Base-by-base conservation (phyloP, 2,329 filamentous ascomycete species). In the Hypoxylon sp. region DNA sequence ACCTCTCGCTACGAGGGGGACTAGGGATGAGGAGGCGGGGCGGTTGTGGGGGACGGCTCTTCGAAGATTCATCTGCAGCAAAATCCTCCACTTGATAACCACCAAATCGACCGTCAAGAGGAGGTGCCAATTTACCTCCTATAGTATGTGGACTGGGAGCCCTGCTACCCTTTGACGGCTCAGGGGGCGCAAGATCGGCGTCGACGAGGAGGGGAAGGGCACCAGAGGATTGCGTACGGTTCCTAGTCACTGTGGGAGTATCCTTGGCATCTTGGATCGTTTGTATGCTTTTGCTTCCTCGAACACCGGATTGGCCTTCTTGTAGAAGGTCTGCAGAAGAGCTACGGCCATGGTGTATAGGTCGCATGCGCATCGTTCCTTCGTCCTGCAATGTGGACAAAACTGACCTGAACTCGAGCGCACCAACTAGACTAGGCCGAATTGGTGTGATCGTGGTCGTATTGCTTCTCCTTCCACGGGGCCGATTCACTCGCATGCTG, bases 371-470 rank as follows among this genome's bases (percentile, higher is more conserved):
- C 17, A 89, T 82, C 58, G 90, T 94, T 65, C 89, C 84, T 47
- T 91, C 89, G 59, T 86, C 89, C 64, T 95, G 87, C 48, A 99
- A 74, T 2, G 91, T 91, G n/a, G 90, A 88, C 34, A 99, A 76
- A 2, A 96, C 88, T 2, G 93, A 93, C 62, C 92, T 83, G 63
- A 99, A 99, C 71, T 99, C 94, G 49, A 99, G 77, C 6, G 90
- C 94, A 31, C 94, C 94, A 3, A 99, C 88, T 35, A 99, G 76
- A 75, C 94, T 97, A 1, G 94, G 93, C 31, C 94, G 82, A 56
- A 99, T 97, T 0, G 91, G 89, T 5, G 87, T 93, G 54, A 92
- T 81, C 2, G 90, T 80, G 0, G 90, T 79, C 0, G 89, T 91
- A 59, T 87, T 87, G 60, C 88, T 84, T 57, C 85, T 81, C 32